Percentiles rank a stretch among this genome's conserved stretches.
These are phyloP conservation scores for Plectosphaerella plurivora DNA, from an alignment of 2,329 filamentous ascomycete genomes.

Conservation along the genomic window DNA sequence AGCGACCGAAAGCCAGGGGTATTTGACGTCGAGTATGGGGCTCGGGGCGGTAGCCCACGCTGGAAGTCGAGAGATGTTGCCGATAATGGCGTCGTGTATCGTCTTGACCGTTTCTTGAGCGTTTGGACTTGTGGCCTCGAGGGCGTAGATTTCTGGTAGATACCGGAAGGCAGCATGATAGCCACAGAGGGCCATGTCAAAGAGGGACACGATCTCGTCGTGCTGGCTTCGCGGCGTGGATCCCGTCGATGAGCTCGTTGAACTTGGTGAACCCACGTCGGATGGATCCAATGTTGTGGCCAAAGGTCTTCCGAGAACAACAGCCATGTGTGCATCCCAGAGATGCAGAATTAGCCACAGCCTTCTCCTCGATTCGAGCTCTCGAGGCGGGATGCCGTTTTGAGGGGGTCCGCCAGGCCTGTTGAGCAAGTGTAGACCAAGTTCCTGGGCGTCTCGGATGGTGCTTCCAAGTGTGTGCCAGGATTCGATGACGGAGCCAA, in stretches of 20 bases:
- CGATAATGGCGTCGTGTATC: slow-evolving; percentile 4
- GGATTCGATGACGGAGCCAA: slow-evolving; percentile 4
- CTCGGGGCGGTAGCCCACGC: slow-evolving; percentile 3
- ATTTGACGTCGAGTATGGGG: neutral
- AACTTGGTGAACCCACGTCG: neutral
- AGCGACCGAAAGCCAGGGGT: slow-evolving; percentile 5
- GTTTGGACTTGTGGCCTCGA: neutral
- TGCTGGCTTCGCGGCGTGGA: neutral
- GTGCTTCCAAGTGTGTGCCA: slow-evolving; percentile 8
- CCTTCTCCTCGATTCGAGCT: slow-evolving; percentile 1
- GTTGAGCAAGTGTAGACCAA: slow-evolving; percentile 5
- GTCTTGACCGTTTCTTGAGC: neutral
- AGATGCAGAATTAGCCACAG: slow-evolving; percentile 8
- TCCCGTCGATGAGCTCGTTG: neutral
- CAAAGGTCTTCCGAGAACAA: slow-evolving; percentile 9
- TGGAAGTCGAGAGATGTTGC: slow-evolving; percentile 5
- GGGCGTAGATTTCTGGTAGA: slow-evolving; percentile 5
- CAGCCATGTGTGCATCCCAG: slow-evolving; percentile 9
- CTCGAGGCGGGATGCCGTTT: neutral
- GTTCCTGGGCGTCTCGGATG: slow-evolving; percentile 8
- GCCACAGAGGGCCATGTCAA: slow-evolving; percentile 6
- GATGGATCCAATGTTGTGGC: slow-evolving; percentile 1
- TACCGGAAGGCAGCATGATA: slow-evolving; percentile 8
- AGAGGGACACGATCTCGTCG: neutral
- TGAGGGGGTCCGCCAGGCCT: neutral